Conservation (phyloP, 768 basidiomycete genomes). For the Tulasnella sp. region DNA sequence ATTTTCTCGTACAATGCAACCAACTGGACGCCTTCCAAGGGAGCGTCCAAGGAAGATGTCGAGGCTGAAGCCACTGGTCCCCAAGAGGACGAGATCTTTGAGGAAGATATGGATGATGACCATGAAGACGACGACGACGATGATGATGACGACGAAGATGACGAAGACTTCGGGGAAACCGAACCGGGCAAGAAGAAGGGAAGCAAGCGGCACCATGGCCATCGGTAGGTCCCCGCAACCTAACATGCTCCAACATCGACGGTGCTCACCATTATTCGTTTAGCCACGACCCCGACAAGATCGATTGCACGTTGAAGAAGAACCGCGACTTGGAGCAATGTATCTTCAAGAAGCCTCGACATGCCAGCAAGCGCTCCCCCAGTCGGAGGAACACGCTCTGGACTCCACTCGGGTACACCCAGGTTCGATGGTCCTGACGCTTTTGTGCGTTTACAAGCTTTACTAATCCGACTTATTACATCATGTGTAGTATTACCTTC, state of each 20-base stretch:
- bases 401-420: slow-evolving; percentile 78
- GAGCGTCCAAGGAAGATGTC: background rate
- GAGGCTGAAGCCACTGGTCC: slow-evolving; percentile 23
- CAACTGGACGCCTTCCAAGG: slow-evolving; percentile 29
- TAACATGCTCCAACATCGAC: background rate
- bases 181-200: slow-evolving; percentile 15
- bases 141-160: background rate
- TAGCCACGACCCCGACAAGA: slow-evolving; percentile 34
- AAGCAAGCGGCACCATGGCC: slow-evolving; percentile 47
- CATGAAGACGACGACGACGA: slow-evolving; percentile 33
- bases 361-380: slow-evolving; percentile 60
- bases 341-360: slow-evolving; percentile 52
- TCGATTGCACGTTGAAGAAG: slow-evolving; percentile 47
- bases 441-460: slow-evolving; percentile 48
- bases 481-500: slow-evolving; percentile 58
- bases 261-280: background rate
- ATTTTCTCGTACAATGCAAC: slow-evolving; percentile 79
- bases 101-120: slow-evolving; percentile 27
- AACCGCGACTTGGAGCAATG: slow-evolving; percentile 63
- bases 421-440: slow-evolving; percentile 46
- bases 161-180: background rate
- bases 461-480: slow-evolving; percentile 14
- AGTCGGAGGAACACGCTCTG: slow-evolving; percentile 65
- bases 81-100: slow-evolving; percentile 21
- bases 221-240: slow-evolving; percentile 32